Evolutionary conservation across 805 yeast species (phyloP), one percentile per base, ranked within the genome.

Genomic region (Tetrapisispora namnaoensis): DNA sequence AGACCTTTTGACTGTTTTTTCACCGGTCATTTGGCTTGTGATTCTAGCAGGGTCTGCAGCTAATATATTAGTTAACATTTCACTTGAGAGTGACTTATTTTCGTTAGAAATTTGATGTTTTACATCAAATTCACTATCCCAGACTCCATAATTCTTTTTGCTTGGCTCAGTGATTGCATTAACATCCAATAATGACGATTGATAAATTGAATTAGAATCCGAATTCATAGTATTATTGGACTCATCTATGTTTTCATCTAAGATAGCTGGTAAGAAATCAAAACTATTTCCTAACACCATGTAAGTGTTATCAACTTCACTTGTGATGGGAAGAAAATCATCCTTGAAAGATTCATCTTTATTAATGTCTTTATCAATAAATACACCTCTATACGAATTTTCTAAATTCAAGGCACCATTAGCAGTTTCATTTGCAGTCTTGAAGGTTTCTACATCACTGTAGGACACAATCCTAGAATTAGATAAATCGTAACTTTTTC

Each of bases 21-120:
- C 37, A 7, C 24, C 43, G 9, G 37, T 34, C 10, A 32, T 37
- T 10, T 36, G 46, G 14, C 37, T 37, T 10, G 36, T 45, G n/a
- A 34, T 22, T 10, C 37, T 41, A 17, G 39, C 46, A 17, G 42
- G 37, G n/a, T 40, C 39, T 21, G 20, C 11, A 37, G 45, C 50
- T 8, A 55, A 32, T 21, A 55, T 28, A 20, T 41, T 51, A 5
- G 49, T 46, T 16, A 55, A 45, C 7, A 53, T 53, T 18, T 52
- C 57, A 13, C 46, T 39, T 4, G 59, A 44, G 20, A 53, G 27
- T 10, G 53, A 40, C 11, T 37, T 28, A 28, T 32, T 24, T 14
- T 27, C 34, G 24, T 35, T 21, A n/a, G 22, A 24, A n/a, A 11
- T 2, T 2, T 35, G 14, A 5, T 17, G 22, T 14, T 36, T n/a